phyloP scores from a whole-genome alignment of 495 filamentous ascomycete genomes.

The Aspergillus sclerotioniger region DNA sequence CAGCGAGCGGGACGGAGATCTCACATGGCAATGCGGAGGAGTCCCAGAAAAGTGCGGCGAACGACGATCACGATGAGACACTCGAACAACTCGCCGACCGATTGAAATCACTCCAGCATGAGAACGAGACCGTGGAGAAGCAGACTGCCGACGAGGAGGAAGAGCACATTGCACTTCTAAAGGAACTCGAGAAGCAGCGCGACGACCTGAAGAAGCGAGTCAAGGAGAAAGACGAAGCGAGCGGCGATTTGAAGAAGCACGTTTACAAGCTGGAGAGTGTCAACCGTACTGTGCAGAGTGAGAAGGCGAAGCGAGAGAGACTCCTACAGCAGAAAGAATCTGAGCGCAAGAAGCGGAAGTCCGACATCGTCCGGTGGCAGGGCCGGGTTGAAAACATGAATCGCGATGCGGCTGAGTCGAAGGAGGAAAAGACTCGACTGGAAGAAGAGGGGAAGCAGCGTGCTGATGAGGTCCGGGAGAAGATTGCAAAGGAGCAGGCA shows the following conservation, averaged over 20 bases:
- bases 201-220: constrained; percentile 71
- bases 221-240: constrained; percentile 82
- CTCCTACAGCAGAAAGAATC: constrained; percentile 60
- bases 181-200: constrained; percentile 59
- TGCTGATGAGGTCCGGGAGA: constrained; percentile 49
- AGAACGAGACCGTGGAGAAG: constrained; percentile 72
- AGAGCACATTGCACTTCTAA: constrained; percentile 64
- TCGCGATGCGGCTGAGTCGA: constrained; percentile 45
- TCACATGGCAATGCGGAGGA: constrained; percentile 35
- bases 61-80: constrained; percentile 38
- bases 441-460: constrained; percentile 44
- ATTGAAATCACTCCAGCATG: constrained; percentile 67
- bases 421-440: constrained; percentile 45
- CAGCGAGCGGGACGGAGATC: constrained; percentile 55
- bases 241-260: constrained; percentile 76
- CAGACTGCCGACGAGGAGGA: constrained; percentile 63
- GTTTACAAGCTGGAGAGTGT: constrained; percentile 75
- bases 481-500: constrained; percentile 51
- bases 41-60: constrained; percentile 31
- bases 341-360: constrained; percentile 59
- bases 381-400: constrained; percentile 51
- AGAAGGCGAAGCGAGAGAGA: constrained; percentile 73
- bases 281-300: constrained; percentile 80
- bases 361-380: constrained; percentile 59
- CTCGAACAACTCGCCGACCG: constrained; percentile 63